phyloP scores from a whole-genome alignment of 768 basidiomycete genomes.

The Phlegmacium glaucopus region DNA sequence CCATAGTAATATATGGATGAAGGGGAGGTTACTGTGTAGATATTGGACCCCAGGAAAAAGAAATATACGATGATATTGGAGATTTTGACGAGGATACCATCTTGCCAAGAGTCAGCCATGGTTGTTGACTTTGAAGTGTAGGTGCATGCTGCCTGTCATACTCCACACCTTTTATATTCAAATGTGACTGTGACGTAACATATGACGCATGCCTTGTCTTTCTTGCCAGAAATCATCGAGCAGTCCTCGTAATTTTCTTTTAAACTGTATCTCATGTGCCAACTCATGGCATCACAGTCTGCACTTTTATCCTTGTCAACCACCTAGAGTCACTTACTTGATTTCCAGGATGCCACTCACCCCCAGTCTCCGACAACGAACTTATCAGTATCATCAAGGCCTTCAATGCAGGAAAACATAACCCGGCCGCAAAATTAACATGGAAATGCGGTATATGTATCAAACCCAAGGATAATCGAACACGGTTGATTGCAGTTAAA shows the following conservation, averaged over 20 bases:
- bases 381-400: constrained; percentile 27
- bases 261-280: constrained; percentile 29
- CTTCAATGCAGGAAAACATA: constrained; percentile 8
- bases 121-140: constrained; percentile 19
- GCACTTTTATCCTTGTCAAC: constrained; percentile 5
- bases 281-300: constrained; percentile 35
- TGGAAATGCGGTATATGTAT: constrained; percentile 17
- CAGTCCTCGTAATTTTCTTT: constrained; percentile 27
- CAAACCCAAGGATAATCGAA: neutral
- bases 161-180: constrained; percentile 17
- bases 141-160: constrained; percentile 1
- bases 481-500: neutral
- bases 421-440: constrained; percentile 3
- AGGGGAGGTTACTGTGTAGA: constrained; percentile 81
- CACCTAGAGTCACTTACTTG: neutral
- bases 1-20: constrained; percentile 65
- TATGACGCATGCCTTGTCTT: neutral
- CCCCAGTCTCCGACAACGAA: constrained; percentile 28
- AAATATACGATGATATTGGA: constrained; percentile 82
- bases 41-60: constrained; percentile 85
- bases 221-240: constrained; percentile 20
- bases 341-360: constrained; percentile 32
- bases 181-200: constrained; percentile 15
- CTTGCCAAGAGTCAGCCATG: constrained; percentile 69
- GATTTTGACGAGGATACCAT: constrained; percentile 82